Percentiles rank a stretch among this genome's conserved stretches.
These are phyloP conservation scores for Amoebophrya sp. DNA, from an alignment of 169 alveolate species.

Conservation along the genomic window DNA sequence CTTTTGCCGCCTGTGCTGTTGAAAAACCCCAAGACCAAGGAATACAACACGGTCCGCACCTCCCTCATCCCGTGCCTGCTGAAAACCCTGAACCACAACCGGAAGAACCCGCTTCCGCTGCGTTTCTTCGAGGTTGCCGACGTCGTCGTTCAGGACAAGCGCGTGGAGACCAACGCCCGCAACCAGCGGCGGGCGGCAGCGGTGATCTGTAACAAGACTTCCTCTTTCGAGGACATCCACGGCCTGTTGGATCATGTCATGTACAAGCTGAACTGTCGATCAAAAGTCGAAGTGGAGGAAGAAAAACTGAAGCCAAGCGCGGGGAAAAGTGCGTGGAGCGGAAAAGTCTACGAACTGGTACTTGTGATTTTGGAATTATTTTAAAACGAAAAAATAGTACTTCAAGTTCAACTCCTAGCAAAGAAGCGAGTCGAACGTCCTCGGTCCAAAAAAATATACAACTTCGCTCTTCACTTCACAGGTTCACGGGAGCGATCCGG, in stretches of 20 bases:
- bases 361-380: no score
- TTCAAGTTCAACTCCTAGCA: no score
- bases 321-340: background rate
- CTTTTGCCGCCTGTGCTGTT: slow-evolving; percentile 45
- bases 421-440: no score
- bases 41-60: slow-evolving; percentile 56
- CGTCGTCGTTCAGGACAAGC: background rate
- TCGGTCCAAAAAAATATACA: no score
- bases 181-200: background rate
- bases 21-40: slow-evolving; percentile 54
- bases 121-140: slow-evolving; percentile 50
- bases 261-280: background rate
- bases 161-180: background rate
- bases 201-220: background rate
- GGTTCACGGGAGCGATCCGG: background rate
- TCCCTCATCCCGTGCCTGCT: slow-evolving; percentile 61
- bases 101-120: slow-evolving; percentile 46
- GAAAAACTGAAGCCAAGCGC: background rate
- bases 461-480: background rate
- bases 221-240: background rate
- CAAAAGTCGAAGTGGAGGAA: background rate
- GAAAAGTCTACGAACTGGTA: background rate
- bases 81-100: slow-evolving; percentile 45
- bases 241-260: background rate
- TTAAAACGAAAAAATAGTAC: no score